Evolutionary conservation across 1,284 basidiomycete species (phyloP).

Genomic region (Filobasidium uniguttulatum): DNA sequence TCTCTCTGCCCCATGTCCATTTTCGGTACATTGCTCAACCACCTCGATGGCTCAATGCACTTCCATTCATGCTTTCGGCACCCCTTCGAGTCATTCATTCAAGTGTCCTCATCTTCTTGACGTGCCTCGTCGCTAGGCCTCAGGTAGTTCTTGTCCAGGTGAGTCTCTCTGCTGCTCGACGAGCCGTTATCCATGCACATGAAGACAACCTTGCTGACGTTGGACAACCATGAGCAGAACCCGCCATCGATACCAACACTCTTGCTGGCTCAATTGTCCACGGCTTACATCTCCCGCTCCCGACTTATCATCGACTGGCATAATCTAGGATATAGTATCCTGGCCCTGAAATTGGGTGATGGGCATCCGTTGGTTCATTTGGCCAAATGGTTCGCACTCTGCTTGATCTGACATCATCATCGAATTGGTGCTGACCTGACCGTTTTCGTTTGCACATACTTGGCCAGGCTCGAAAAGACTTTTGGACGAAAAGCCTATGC

Average conservation of each 20-base stretch:
- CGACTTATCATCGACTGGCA: constrained; percentile 98
- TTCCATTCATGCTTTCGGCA: constrained; percentile 56
- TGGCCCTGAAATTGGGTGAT: constrained; percentile 63
- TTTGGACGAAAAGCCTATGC: constrained; percentile 72
- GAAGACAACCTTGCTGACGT: constrained; percentile 10
- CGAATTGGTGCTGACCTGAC: neutral
- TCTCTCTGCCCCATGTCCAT: constrained; percentile 49
- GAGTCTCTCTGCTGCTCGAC: constrained; percentile 21
- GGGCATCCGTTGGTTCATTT: constrained; percentile 57
- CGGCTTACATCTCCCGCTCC: constrained; percentile 52
- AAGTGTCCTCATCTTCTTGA: constrained; percentile 48
- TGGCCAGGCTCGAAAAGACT: constrained; percentile 56
- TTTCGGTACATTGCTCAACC: constrained; percentile 55
- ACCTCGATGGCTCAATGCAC: constrained; percentile 47
- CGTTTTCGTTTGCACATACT: neutral
- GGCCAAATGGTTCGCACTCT: constrained; percentile 49
- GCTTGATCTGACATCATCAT: neutral
- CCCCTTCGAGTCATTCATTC: constrained; percentile 70
- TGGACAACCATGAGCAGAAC: constrained; percentile 47
- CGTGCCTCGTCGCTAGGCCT: constrained; percentile 45
- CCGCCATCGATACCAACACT: constrained; percentile 94
- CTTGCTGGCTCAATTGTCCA: constrained; percentile 62
- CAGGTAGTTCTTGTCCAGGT: constrained; percentile 86
- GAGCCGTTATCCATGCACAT: neutral
- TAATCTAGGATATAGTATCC: constrained; percentile 87